These are phyloP conservation scores for Stevia rebaudiana DNA, from an alignment of 140 eudicot genomes.

Conservation along the genomic window DNA sequence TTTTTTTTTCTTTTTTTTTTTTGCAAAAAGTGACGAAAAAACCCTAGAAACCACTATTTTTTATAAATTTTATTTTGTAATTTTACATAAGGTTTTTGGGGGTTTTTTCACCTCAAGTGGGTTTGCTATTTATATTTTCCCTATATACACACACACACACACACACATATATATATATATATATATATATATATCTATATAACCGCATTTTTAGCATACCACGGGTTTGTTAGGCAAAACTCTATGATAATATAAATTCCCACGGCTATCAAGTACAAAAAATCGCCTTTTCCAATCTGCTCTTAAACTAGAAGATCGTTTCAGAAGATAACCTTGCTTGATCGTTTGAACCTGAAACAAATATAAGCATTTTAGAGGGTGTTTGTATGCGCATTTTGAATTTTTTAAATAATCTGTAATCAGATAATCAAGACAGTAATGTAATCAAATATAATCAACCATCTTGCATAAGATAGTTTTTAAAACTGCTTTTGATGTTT, in stretches of 20 bases:
- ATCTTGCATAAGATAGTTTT: background rate
- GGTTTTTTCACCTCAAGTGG: too few species aligned
- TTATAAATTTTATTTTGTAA: too few species aligned
- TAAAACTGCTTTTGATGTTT: background rate
- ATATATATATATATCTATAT: too few species aligned
- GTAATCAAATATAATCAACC: background rate
- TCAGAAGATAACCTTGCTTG: constrained; percentile 90
- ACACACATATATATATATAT: too few species aligned
- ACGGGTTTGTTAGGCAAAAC: constrained; percentile 42
- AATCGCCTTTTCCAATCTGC: constrained; percentile 96
- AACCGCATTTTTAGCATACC: constrained; percentile 42
- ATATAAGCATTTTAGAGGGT: background rate
- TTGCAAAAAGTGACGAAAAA: too few species aligned
- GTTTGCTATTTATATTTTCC: too few species aligned
- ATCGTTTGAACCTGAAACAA: constrained; percentile 69
- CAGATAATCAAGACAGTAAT: background rate
- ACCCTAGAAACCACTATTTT: too few species aligned
- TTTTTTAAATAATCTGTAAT: background rate
- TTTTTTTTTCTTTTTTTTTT: too few species aligned
- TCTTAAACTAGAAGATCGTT: constrained; percentile 85
- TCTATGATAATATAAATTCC: constrained; percentile 77
- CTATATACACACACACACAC: too few species aligned
- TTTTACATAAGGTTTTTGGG: too few species aligned
- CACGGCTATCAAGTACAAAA: constrained; percentile 91
- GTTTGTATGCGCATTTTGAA: constrained; percentile 1